Evolutionary conservation across 2,329 filamentous ascomycete species (phyloP), one percentile per base, ranked within the genome.

Genomic region (Phialophora chinensis): DNA sequence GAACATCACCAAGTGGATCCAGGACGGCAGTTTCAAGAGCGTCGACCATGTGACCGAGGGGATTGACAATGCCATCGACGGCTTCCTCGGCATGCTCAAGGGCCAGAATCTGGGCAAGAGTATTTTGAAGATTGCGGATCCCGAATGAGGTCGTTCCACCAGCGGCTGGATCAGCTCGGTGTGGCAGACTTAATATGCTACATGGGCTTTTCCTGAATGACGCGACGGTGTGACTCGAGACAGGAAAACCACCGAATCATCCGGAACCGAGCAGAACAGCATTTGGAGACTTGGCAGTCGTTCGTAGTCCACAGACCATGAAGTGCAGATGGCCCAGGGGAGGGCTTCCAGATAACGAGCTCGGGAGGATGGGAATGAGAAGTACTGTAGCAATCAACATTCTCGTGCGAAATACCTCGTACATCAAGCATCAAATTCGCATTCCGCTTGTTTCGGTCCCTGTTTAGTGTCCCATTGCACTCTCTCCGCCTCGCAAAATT

Each of bases 61-160:
- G 20, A 91, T 93, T 65, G 90, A 93, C 67, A 86, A 89, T 66
- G 89, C 87, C 0, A 79, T 86, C 4, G 85, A 91, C 55, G 91
- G 88, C 0, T 83, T 93, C 65, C 76, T 92, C 6, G 89, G 86
- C 10, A 87, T 93, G 83, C 79, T 93, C n/a, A 77, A 84, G 73
- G 91, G 91, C 50, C 83, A 89, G 76, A 93, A 93, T 79, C 91
- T 93, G 77, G 91, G 91, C 68, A 93, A 93, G 84, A 88, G 90
- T 14, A 84, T 92, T 25, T 72, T 92, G 72, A 88, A 90, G 80
- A 85, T 87, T 54, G 66, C 70, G 25, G 67, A 73, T 31, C 67
- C 69, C 17, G 61, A 66, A 42, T 63, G 23, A 60, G 23, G 49
- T 27, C 14, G 23, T 23, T 11, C 5, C 27, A 14, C 17, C 20